Evolutionary conservation across 1,284 basidiomycete species (phyloP).

Genomic region (Ustilago tritici): DNA sequence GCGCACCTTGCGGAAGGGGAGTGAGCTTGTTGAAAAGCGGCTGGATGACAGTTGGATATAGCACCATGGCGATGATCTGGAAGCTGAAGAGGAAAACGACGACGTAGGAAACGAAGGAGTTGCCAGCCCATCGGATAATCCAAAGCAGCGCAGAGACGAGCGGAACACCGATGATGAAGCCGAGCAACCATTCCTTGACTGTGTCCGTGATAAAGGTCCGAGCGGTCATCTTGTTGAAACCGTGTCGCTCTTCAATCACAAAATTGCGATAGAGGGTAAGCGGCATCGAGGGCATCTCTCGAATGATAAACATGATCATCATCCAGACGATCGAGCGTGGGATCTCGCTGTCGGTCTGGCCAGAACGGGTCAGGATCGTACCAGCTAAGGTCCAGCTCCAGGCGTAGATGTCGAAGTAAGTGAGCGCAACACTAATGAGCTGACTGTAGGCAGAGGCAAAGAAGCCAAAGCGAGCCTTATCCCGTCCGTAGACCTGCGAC

Average conservation of each 20-base stretch:
- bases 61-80: conserved; percentile 75
- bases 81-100: conserved; percentile 72
- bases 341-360: conserved; percentile 74
- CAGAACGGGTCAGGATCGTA: conserved; percentile 63
- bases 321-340: conserved; percentile 83
- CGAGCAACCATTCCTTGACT: conserved; percentile 82
- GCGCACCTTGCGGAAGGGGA: conserved; percentile 74
- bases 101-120: conserved; percentile 65
- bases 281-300: conserved; percentile 77
- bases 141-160: conserved; percentile 87
- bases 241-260: conserved; percentile 92
- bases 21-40: conserved; percentile 97
- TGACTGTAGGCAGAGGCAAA: conserved; percentile 81
- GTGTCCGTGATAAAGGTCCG: conserved; percentile 77
- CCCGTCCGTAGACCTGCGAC: conserved; percentile 88
- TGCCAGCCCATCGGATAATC: conserved; percentile 91
- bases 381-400: conserved; percentile 81
- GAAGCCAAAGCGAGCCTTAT: conserved; percentile 89
- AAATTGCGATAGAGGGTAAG: conserved; percentile 84
- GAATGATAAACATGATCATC: conserved; percentile 58
- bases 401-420: conserved; percentile 82
- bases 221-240: conserved; percentile 93
- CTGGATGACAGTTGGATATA: conserved; percentile 80
- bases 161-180: conserved; percentile 83
- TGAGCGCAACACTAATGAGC: conserved; percentile 77